These are phyloP conservation scores for Corynespora cassiicola DNA, from an alignment of 2,329 filamentous ascomycete species.

Conservation along the genomic window DNA sequence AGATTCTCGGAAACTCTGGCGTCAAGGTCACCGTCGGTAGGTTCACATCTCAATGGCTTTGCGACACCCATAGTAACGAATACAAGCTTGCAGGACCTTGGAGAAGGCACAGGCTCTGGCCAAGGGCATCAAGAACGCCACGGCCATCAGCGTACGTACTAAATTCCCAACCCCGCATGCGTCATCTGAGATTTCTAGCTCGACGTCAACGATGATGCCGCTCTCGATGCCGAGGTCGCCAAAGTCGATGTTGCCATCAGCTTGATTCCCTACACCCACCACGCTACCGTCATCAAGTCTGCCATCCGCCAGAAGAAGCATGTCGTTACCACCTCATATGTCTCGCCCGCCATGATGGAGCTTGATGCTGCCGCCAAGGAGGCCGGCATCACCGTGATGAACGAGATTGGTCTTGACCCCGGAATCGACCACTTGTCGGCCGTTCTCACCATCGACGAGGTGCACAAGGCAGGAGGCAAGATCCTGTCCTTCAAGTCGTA, in stretches of 20 bases:
- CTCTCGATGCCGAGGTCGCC: constrained; percentile 80
- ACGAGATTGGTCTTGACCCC: constrained; percentile 72
- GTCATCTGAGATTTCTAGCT: constrained; percentile 59
- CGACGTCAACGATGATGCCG: constrained; percentile 78
- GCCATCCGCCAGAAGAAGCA: constrained; percentile 94
- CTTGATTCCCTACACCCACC: constrained; percentile 77
- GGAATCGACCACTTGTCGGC: constrained; percentile 81
- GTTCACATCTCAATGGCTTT: constrained; percentile 12
- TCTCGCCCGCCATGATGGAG: constrained; percentile 90
- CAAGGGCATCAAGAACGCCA: constrained; percentile 72
- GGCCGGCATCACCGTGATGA: constrained; percentile 95
- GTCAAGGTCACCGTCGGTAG: constrained; percentile 64
- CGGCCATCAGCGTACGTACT: constrained; percentile 62
- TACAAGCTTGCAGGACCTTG: constrained; percentile 79
- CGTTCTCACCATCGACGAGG: constrained; percentile 84
- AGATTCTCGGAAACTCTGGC: constrained; percentile 64
- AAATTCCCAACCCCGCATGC: not conserved
- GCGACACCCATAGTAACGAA: constrained; percentile 3
- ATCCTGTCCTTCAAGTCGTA: constrained; percentile 81
- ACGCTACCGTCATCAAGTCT: constrained; percentile 84
- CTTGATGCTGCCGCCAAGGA: constrained; percentile 83
- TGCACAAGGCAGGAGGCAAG: constrained; percentile 88
- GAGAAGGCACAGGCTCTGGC: constrained; percentile 77
- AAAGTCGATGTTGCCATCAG: constrained; percentile 76
- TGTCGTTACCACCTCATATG: constrained; percentile 94